Percentiles rank a stretch among this genome's conserved stretches.
Conservation (phyloP, 306 rosid genomes). For the Pachyrhizus erosus region DNA sequence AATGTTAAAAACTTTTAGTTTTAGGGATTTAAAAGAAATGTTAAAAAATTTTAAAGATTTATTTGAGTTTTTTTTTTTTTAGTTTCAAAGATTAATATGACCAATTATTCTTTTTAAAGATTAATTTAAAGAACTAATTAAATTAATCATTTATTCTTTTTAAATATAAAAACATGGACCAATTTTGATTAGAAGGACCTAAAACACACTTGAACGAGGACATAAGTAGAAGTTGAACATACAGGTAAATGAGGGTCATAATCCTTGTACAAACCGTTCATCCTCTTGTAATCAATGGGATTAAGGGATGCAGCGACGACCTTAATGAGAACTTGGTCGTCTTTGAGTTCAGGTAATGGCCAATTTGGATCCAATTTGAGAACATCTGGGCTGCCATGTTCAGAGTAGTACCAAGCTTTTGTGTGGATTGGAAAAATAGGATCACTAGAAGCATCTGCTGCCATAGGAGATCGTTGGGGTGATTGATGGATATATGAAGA, state of each 20-base stretch:
- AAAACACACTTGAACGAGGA: no score
- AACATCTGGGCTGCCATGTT: constrained; percentile 58
- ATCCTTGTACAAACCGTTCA: constrained; percentile 43
- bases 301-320: constrained; percentile 72
- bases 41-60: no score
- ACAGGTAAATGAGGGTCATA: constrained; percentile 50
- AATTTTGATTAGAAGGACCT: no score
- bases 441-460: constrained; percentile 41
- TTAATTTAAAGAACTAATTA: no score
- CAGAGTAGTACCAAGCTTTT: constrained; percentile 70
- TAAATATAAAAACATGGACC: no score
- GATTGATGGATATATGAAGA: no score
- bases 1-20: no score
- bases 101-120: no score
- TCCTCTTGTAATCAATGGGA: constrained; percentile 70
- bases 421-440: constrained; percentile 38
- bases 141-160: no score
- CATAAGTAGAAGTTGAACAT: background rate
- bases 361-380: constrained; percentile 56
- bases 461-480: background rate
- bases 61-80: no score
- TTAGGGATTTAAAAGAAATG: no score
- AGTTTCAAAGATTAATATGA: no score
- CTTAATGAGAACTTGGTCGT: constrained; percentile 68
- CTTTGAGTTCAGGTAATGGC: constrained; percentile 52